Conservation (phyloP, 1,284 basidiomycete species). For the Tilletia setariae region DNA sequence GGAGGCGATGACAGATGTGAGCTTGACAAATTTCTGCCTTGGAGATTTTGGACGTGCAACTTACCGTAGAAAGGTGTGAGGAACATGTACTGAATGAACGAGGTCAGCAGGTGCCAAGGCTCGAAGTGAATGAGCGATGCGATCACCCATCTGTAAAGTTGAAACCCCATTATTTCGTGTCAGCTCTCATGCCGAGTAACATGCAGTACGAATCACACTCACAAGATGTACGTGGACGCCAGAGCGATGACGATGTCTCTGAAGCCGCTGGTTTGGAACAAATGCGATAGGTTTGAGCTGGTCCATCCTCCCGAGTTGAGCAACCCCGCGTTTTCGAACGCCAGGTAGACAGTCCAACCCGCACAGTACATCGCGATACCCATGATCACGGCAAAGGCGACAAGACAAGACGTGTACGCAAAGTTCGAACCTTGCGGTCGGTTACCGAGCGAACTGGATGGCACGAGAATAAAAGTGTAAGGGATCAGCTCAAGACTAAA, state of each 20-base stretch:
- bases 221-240: constrained; percentile 63
- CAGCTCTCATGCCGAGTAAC: no score
- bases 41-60: constrained; percentile 44
- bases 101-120: constrained; percentile 92
- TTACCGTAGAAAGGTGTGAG: constrained; percentile 62
- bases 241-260: constrained; percentile 74
- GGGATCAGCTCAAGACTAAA: constrained; percentile 66
- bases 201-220: background rate
- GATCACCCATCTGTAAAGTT: constrained; percentile 67
- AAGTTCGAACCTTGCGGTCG: constrained; percentile 60
- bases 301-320: constrained; percentile 21
- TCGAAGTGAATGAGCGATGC: constrained; percentile 81
- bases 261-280: constrained; percentile 69
- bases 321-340: constrained; percentile 18
- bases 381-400: constrained; percentile 62
- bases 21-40: background rate
- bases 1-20: constrained; percentile 62
- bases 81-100: constrained; percentile 63
- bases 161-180: background rate
- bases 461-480: background rate
- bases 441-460: constrained; percentile 14
- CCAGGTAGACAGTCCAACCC: constrained; percentile 63
- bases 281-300: constrained; percentile 37
- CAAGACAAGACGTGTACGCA: constrained; percentile 71
- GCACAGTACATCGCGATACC: constrained; percentile 76